phyloP scores from a whole-genome alignment of 148 eudicot genomes.

The Pharnaceum exiguum region DNA sequence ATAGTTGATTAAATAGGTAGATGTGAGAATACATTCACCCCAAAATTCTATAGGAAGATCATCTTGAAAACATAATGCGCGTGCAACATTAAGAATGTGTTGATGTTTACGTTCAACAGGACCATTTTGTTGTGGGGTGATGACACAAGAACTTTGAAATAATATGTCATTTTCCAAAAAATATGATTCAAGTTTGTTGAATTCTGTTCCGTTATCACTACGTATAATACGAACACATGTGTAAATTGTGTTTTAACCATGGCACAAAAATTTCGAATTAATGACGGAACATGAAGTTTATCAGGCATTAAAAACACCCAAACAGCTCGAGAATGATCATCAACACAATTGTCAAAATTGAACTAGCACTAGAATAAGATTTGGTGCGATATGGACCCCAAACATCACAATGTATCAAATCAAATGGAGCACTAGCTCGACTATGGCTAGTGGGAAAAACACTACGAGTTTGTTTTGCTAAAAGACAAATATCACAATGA shows the following conservation, averaged over 20 bases:
- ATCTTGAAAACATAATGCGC: neutral
- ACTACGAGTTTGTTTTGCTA: neutral
- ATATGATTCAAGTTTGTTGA: rapidly evolving
- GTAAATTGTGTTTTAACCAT: neutral
- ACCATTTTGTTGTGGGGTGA: neutral
- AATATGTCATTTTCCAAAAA: neutral
- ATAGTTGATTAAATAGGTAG: neutral
- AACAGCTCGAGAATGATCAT: neutral
- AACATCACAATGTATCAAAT: neutral
- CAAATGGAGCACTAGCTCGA: neutral
- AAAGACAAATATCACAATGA: neutral
- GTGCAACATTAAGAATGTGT: neutral
- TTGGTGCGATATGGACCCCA: neutral
- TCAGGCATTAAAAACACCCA: neutral
- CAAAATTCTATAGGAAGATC: neutral
- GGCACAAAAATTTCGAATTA: neutral
- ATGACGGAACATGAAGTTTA: neutral
- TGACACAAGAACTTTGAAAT: neutral
- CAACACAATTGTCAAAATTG: neutral
- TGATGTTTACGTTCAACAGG: neutral
- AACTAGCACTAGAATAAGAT: neutral
- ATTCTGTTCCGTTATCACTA: neutral
- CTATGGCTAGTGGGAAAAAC: neutral
- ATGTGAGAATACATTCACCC: neutral
- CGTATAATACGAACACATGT: neutral